Conservation (phyloP, 257 asterid genomes). For the Mitragyna speciosa region DNA sequence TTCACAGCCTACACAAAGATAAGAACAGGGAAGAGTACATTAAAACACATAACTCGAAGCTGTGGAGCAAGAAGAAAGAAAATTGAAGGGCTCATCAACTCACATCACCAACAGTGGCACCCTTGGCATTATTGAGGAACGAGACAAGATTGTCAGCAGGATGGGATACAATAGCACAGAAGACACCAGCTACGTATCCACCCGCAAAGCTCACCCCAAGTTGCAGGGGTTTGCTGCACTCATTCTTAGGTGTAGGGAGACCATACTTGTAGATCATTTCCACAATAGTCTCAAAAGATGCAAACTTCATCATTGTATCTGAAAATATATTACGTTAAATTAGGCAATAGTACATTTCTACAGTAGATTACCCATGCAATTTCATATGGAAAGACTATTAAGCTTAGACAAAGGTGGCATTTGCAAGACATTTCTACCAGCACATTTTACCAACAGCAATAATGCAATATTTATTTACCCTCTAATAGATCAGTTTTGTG, state of each 20-base stretch:
- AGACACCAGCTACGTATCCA: conserved; percentile 83
- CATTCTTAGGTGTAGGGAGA: conserved; percentile 68
- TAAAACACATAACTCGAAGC: conserved; percentile 1
- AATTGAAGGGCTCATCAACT: conserved; percentile 26
- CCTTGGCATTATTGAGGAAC: conserved; percentile 90
- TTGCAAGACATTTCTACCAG: not conserved
- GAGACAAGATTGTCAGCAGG: conserved; percentile 94
- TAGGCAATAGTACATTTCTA: not conserved
- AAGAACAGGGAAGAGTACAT: not conserved
- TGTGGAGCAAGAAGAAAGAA: not conserved
- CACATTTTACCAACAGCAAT: not conserved
- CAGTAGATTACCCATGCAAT: not conserved
- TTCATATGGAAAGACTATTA: not conserved
- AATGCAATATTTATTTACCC: not conserved
- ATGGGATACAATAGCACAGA: conserved; percentile 84
- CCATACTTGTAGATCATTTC: conserved; percentile 72
- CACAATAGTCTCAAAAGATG: conserved; percentile 79
- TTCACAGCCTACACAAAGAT: conserved; percentile 59
- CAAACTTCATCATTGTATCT: conserved; percentile 96
- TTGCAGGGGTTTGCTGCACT: conserved; percentile 71
- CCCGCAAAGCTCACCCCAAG: conserved; percentile 93
- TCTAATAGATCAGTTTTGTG: not conserved
- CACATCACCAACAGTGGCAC: conserved; percentile 87
- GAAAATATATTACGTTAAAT: conserved; percentile 18
- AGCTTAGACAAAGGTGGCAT: not conserved